Base-by-base conservation (phyloP, 257 asterid genomes). In the Nicotiana benthamiana region DNA sequence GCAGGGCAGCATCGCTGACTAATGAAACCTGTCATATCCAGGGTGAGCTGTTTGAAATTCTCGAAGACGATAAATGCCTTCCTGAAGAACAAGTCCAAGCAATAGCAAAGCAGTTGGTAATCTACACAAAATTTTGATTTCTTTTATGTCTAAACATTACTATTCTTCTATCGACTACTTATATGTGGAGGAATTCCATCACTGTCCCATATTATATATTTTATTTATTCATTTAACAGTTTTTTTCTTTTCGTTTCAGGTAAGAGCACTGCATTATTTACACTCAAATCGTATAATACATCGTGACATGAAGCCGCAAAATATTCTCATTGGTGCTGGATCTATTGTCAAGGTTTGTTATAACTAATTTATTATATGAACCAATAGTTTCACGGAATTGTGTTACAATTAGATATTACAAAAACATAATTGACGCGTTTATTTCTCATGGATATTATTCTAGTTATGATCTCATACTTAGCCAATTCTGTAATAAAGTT, bases 11-110 rank as follows among this genome's bases (percentile, higher is more conserved):
- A 78, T 81, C 53, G 6, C 26, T 54, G 75, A 34, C 67, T 75
- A 79, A 77, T 82, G 82, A 82, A 82, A 82, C 82, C 57, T 78
- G 53, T 79, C 52, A 54, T 83, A 60, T 66, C 60, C 88, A 96
- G 99, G 99, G 99, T 15, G 99, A 96, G 83, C 97, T 96, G 79
- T 96, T 92, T 83, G 99, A 96, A 89, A 90, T 96, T 90, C 94
- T 96, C 18, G 98, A 96, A 88, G 98, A 96, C 88, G 99, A 96
- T 86, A 96, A 94, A 85, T 93, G 95, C 87, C 99, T 96, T 80
- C 99, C 98, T 12, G 98, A 96, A 86, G 97, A 94, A 86, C 98
- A 96, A 90, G 99, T 96, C 78, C 98, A 94, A 86, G 98, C 97
- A 83, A 96, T 96, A 82, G 98, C 99, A 8, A 96, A 94, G 83